Conservation (phyloP, 2,329 filamentous ascomycete species). For the Pseudocercospora cruenta region DNA sequence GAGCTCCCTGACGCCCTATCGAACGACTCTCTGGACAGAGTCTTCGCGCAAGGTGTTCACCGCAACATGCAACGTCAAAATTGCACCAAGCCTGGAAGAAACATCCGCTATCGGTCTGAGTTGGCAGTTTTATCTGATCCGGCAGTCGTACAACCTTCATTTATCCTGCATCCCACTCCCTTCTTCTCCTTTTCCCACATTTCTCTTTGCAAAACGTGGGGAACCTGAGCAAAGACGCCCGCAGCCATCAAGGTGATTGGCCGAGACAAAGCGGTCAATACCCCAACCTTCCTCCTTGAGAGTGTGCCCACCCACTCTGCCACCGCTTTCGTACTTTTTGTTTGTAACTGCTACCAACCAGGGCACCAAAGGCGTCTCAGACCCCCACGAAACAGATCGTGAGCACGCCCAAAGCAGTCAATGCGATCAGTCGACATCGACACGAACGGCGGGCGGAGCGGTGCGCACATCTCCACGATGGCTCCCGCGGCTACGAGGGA, state of each 20-base stretch:
- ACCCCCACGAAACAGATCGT: slow-evolving; percentile 13
- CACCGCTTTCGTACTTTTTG: slow-evolving; percentile 11
- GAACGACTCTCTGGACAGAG: slow-evolving; percentile 4
- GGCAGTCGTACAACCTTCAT: slow-evolving; percentile 4
- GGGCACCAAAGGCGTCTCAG: not conserved
- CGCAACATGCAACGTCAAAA: slow-evolving; percentile 9
- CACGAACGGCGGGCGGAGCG: slow-evolving; percentile 7
- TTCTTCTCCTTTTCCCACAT: slow-evolving; percentile 13
- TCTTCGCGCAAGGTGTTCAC: slow-evolving; percentile 10
- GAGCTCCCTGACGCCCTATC: slow-evolving; percentile 14
- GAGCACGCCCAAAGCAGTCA: not conserved
- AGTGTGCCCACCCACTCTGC: slow-evolving; percentile 17
- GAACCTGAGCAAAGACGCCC: not conserved
- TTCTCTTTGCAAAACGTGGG: slow-evolving; percentile 8
- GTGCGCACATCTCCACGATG: slow-evolving; percentile 32
- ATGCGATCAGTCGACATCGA: slow-evolving; percentile 8
- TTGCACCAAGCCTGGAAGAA: not conserved
- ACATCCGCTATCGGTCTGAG: not conserved
- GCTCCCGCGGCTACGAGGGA: slow-evolving; percentile 38
- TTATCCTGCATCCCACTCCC: slow-evolving; percentile 19
- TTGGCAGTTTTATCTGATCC: slow-evolving; percentile 1
- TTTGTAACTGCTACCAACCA: slow-evolving; percentile 14
- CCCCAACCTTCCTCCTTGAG: slow-evolving; percentile 15
- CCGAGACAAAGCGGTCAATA: slow-evolving; percentile 13
- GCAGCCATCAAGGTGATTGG: slow-evolving; percentile 27